Base-by-base conservation (phyloP, 208 protist genomes). In the Trypanosoma boissoni region DNA sequence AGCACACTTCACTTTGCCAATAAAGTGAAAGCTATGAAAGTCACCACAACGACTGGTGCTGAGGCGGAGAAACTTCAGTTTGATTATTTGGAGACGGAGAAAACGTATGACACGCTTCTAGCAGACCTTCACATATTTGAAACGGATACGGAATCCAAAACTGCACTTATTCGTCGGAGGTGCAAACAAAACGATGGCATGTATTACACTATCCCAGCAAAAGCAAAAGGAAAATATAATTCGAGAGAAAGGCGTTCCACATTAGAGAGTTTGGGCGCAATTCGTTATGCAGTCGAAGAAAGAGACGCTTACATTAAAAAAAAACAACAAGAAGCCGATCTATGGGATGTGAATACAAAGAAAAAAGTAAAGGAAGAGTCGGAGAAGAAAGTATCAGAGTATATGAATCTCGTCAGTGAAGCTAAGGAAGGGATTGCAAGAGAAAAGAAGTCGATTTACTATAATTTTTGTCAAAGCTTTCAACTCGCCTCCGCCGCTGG, bases 11-110 rank as follows among this genome's bases (percentile, higher is more conserved):
- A 68, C 12, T 88, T 88, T 54, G 77, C 69, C 18, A 74, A 80
- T 31, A 72, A 75, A 58, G 74, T 80, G 0, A 80, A 80, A 58
- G 74, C 58, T 14, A 78, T 78, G 72, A 78, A 78, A 26, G 72
- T 78, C 10, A 63, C 50, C 12, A 73, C 65, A 39, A 71, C 64
- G 7, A 70, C 58, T 21, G 61, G 65, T 36, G 66, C 39, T 32
- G 72, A 70, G 23, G 66, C 52, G 10, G 64, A 78, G 36, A 58
- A 70, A 16, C 41, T 73, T 24, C 67, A 66, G 16, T 78, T 78
- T 59, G 72, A 78, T 50, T 78, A 70, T 34, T 5, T 78, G 23
- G 72, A 78, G 2, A 48, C 60, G 6, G 58, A 62, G 18, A 69
- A 70, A 31, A 52, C 34, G 14, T 50, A 41, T 29, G 65, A 72